Base-by-base conservation (phyloP, 2,329 filamentous ascomycete species). In the Akanthomyces uredinophilus region DNA sequence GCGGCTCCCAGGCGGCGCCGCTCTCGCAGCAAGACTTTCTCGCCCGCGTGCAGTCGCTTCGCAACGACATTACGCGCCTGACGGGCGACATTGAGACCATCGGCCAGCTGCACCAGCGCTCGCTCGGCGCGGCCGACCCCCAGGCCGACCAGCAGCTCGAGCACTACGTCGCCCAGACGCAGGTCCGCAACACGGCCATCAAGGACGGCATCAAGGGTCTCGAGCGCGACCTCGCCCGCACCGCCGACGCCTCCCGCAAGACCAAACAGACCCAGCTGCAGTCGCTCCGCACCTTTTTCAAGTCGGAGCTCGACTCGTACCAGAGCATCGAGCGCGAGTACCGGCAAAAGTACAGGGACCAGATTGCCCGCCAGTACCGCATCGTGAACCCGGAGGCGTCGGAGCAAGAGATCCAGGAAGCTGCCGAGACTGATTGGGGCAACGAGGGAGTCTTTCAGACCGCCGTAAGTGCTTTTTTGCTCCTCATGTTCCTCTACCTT, bases 301-400 rank as follows among this genome's bases (percentile, higher is more conserved):
- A 87, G 77, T 83, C 83, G 65, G 87, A 90, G 72, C 80, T 93
- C 65, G 82, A 87, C 71, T 83, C 84, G 68, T 92, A 90, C 74
- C 82, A 88, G 71, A 78, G 83, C 67, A 87, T 91, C 71, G 91
- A 95, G 79, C 79, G 83, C 63, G 81, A 83, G 51, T 93, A 91
- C 78, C 83, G 85, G 70, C 81, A 85, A 71, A 81, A 87, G 66
- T 92, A 92, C 74, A 84, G 87, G 64, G 88, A 92, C 66, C 89
- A 92, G 74, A 91, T 94, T 71, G 85, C 86, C 63, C 83, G 91
- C 69, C 91, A 95, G 75, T 93, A 91, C 75, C 82, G 86, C 62
- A 92, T 94, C 71, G 89, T 92, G 67, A 91, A 92, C 72, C 90
- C 90, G 57, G 87, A 92, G 50, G 91, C 90, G n/a, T 83, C 83